These are phyloP conservation scores for Penstemon barbatus DNA, from an alignment of 257 asterid species.

Conservation along the genomic window DNA sequence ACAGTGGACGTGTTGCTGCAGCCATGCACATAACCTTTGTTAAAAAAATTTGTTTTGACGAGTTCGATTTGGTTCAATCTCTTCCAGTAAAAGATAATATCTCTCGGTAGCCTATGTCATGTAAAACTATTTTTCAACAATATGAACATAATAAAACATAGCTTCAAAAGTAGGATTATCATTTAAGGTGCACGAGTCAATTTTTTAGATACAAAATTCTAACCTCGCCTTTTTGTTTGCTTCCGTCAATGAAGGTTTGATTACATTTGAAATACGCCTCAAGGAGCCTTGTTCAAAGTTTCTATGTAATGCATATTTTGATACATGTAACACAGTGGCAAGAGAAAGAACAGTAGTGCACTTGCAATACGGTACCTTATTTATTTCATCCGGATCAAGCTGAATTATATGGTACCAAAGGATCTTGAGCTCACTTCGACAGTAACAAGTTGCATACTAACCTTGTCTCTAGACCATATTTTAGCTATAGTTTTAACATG, in stretches of 20 bases:
- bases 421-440: too few relatives aligned
- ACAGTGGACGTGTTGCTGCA: background rate
- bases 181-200: background rate
- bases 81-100: background rate
- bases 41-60: background rate
- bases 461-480: too few relatives aligned
- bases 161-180: background rate
- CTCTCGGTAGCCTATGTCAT: background rate
- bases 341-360: too few relatives aligned
- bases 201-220: background rate
- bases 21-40: background rate
- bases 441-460: too few relatives aligned
- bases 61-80: background rate
- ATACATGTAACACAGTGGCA: too few relatives aligned
- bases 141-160: background rate
- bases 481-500: too few relatives aligned
- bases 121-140: background rate
- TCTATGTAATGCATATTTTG: background rate
- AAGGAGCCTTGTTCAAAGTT: background rate
- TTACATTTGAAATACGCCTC: background rate
- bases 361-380: too few relatives aligned
- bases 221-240: background rate
- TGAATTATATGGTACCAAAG: too few relatives aligned
- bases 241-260: background rate
- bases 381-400: too few relatives aligned